Base-by-base conservation (phyloP, 805 yeast species). In the Zygosaccharomyces gambellarensis region DNA sequence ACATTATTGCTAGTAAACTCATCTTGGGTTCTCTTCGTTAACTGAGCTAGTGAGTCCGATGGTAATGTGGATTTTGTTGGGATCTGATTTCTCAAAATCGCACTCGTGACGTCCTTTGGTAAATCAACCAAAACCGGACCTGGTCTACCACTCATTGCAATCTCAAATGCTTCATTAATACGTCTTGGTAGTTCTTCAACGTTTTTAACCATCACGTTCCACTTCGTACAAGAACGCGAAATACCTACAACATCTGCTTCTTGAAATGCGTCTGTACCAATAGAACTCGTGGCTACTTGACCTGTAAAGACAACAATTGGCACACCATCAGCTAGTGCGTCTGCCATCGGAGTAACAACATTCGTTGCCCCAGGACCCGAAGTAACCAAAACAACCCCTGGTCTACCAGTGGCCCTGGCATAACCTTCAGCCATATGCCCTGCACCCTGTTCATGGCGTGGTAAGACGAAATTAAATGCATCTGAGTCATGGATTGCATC, bases 401-500 rank as follows among this genome's bases (percentile, higher is more conserved):
- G 95, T 71, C 88, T 94, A 51, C 98, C 99, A 42, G 77, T 71
- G 36, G 96, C 99, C 59, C 95, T 79, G 49, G 99, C 97, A 60
- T 94, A 94, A 52, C 99, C 99, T 73, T 94, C 97, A 49, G 99
- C 99, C 98, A 94, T 94, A 72, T 94, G 99, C 46, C 99, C 99
- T 14, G 98, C 99, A 68, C 99, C 99, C 73, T 94, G 99, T 71
- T 94, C 99, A 70, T 94, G 98, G 63, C 95, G 81, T 43, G 99
- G 99, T 56, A 94, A 75, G 49, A 94, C 87, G 66, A 94, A 94
- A 59, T 84, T 81, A 77, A 94, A 92, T 63, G 86, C 81, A 49
- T 84, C 82, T 19, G 96, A 87, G 74, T 92, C 86, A 76, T 85
- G 87, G 60, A 94, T 94, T 58, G 98, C 98, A 68, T 94, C 99